Conservation (phyloP, 148 eudicot genomes). For the Camellia japonica region DNA sequence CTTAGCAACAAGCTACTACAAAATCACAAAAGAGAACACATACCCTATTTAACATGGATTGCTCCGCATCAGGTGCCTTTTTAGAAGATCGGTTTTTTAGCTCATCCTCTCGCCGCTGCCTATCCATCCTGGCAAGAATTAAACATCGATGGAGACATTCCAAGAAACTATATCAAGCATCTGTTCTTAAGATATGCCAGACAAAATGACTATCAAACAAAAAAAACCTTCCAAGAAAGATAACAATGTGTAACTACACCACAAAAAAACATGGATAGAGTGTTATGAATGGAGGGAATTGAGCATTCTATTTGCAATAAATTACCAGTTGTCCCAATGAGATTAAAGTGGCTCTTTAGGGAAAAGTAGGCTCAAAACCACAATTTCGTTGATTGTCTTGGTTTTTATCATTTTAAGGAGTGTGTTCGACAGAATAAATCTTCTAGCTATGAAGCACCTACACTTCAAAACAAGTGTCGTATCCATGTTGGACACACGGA, state of each 20-base stretch:
- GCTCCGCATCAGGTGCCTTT: slow-evolving; percentile 71
- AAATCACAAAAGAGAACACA: slow-evolving; percentile 1
- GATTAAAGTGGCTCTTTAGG: neutral
- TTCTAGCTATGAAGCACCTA: neutral
- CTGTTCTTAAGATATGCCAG: neutral
- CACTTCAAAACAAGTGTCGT: too few relatives aligned
- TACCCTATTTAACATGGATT: slow-evolving; percentile 82
- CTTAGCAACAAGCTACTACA: neutral
- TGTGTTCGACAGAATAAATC: neutral
- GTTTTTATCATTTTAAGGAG: neutral
- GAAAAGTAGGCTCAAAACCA: neutral
- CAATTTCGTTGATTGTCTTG: neutral
- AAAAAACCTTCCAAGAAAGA: neutral
- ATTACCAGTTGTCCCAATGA: neutral
- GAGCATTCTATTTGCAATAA: neutral
- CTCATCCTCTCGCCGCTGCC: slow-evolving; percentile 96
- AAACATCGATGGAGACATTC: slow-evolving; percentile 10
- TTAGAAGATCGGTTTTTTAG: slow-evolving; percentile 71
- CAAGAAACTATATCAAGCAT: neutral
- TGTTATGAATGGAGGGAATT: neutral
- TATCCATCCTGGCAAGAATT: slow-evolving; percentile 78
- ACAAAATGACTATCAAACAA: neutral
- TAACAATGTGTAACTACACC: neutral
- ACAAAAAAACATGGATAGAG: neutral
- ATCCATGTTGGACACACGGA: too few relatives aligned